These are phyloP conservation scores for Cinnamomum micranthum DNA, from an alignment of 164 flowering plant genomes.

Conservation along the genomic window DNA sequence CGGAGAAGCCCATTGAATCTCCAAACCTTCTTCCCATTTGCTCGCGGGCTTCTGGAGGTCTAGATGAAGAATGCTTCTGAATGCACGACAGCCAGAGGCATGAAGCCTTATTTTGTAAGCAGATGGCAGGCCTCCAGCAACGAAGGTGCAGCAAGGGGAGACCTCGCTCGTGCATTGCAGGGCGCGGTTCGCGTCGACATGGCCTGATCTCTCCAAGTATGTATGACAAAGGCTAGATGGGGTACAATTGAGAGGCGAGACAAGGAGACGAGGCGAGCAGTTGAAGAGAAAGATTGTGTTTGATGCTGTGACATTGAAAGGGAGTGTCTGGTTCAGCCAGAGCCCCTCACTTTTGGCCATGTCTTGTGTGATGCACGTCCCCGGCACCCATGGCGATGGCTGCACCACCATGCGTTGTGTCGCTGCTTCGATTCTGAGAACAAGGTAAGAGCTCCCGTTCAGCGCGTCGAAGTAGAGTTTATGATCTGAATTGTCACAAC, in stretches of 20 bases:
- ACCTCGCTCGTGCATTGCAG: slow-evolving; percentile 6
- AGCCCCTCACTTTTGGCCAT: slow-evolving; percentile 52
- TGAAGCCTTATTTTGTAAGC: slow-evolving; percentile 68
- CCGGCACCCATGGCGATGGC: slow-evolving; percentile 51
- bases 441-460: slow-evolving; percentile 53
- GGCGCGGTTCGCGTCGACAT: not conserved
- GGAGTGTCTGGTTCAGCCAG: slow-evolving; percentile 49
- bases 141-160: slow-evolving; percentile 51
- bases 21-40: slow-evolving; percentile 67
- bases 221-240: slow-evolving; percentile 53
- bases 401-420: slow-evolving; percentile 47
- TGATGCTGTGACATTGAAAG: slow-evolving; percentile 58
- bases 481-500: slow-evolving; percentile 36
- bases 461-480: slow-evolving; percentile 52
- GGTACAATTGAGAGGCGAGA: slow-evolving; percentile 65
- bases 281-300: slow-evolving; percentile 63
- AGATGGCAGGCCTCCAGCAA: slow-evolving; percentile 67
- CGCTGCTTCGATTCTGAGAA: slow-evolving; percentile 34
- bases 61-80: slow-evolving; percentile 57
- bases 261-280: slow-evolving; percentile 55
- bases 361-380: slow-evolving; percentile 45
- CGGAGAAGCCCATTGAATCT: slow-evolving; percentile 70
- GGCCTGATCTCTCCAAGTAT: slow-evolving; percentile 46
- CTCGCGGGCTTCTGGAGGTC: slow-evolving; percentile 31
- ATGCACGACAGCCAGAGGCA: slow-evolving; percentile 55